Evolutionary conservation across 345 rosid species (phyloP), one percentile per base, ranked within the genome.

Genomic region (Populus nigra): DNA sequence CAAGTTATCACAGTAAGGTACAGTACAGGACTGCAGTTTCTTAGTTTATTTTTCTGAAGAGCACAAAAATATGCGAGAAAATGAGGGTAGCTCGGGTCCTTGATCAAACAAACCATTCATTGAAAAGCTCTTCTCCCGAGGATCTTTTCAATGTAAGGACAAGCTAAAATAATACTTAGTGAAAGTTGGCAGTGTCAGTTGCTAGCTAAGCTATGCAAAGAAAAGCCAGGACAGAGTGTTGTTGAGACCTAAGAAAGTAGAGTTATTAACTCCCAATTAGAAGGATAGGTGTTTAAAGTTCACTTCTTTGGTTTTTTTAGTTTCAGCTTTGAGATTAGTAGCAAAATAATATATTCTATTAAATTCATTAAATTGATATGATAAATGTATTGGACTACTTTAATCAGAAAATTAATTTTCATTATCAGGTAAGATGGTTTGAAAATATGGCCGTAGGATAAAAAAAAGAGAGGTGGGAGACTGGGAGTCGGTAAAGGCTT

Each of bases 151-250:
- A 81, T 77, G 75, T 66, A 76, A 73, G 77, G 61, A 76, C 82
- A 47, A 57, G 47, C 33, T 62, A 67, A 81, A 57, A 69, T 57
- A 83, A 69, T 78, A 68, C 80, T 79, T 65, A 73, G 84, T 80
- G 67, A 85, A 84, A 89, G 95, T 90, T 90, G 95, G 93, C 94
- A 78, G n/a, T 77, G 80, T 77, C 80, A 77, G 80, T 59, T 71
- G 80, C 75, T 77, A 71, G 80, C 71, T 63, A 59, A 67, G 55
- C 31, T 57, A 31, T 16, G 7, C 67, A 79, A 87, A 75, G 77
- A 84, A 76, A 79, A 59, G 49, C 77, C 75, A 18, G 7, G 71
- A 74, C 31, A 0, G 3, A 33, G 12, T n/a, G 0, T n/a, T 57
- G 3, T 53, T 16, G 23, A 10, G 12, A 10, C 29, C 11, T 11